Base-by-base conservation (phyloP, 352 stramenopile genomes). In the Phytophthora citricola region DNA sequence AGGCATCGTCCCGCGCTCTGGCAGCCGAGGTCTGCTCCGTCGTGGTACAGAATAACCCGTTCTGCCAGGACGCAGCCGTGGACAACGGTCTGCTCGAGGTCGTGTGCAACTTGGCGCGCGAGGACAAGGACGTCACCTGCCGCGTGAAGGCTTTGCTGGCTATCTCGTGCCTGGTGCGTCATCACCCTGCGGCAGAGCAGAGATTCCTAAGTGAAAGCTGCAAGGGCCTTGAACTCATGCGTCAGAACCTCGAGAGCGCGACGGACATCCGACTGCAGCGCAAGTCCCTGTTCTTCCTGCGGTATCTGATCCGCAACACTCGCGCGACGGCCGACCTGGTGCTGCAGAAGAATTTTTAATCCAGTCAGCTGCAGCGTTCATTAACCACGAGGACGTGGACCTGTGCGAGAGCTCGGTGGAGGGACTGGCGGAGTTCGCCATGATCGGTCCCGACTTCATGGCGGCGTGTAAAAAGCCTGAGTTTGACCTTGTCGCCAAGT, bases 1-100 rank as follows among this genome's bases (percentile, higher is more conserved):
- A 76, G 22, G 63, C 74, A 0, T 80, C 75, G 6, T 86, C 84
- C 15, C 81, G 88, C 15, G 83, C 86, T 10, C 55, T 92, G 22
- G 88, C 88, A 0, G 87, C 85, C 1, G 88, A 96, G 57, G 83
- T 96, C 9, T 81, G 79, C 68, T 89, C 86, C 2, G 86, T 93
- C 9, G 85, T 92, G 15, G 86, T 93, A 47, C 88, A 96, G 73
- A 96, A 96, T 74, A 94, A 94, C 55, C 88, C 85, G 0, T 90
- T 91, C 58, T 90, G 82, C 22, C 88, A 96, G 53, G 77, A 94
- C 51, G 83, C 79, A 2, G 86, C 84, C 12, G 70, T 94, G 40
- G 73, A 88, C 15, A 72, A 50, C 10, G 81, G 81, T 0, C 55
- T 94, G 40, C 51, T 96, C 3, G 84, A 94, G 58, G 79, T 86